Evolutionary conservation across 345 rosid genomes (phyloP), one percentile per base, ranked within the genome.

Genomic region (Eucalyptus rudis): DNA sequence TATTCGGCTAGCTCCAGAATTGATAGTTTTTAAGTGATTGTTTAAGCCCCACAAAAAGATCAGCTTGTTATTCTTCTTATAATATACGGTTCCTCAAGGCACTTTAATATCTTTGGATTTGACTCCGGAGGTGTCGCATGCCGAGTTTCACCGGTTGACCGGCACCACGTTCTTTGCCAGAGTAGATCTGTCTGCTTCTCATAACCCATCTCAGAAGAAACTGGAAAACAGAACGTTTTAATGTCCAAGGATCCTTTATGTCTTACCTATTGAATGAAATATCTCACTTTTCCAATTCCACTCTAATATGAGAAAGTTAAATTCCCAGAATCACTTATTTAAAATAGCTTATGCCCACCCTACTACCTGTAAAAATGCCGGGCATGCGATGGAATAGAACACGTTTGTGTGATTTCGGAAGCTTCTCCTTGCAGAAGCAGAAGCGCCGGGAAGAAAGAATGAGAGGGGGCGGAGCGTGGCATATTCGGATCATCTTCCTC

Each of bases 391-490:
- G 47, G 47, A 76, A 76, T 76, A 71, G 45, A 36, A 36, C 45
- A 13, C 36, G 43, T 12, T 14, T 49, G 13, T 13, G 13, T 29
- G 33, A 54, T 33, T 64, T 50, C n/a, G 8, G 43, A 43, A 45
- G 17, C 88, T 83, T 56, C 36, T 86, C 45, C 52, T 87, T 79
- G 89, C 92, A 94, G 93, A 92, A 92, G 92, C 91, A 49, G 89
- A 90, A 6, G 12, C 81, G 25, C 87, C 87, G 66, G 91, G 89
- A 24, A 92, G 89, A 91, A 90, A 79, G 80, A 86, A 91, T 29
- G 86, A 29, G 7, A 86, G 45, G 86, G 56, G 86, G 51, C 86
- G 29, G 10, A 15, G 45, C n/a, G 45, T 17, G 45, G 9, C 76
- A 7, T 76, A n/a, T 81, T 19, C 27, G 4, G 44, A 58, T 24